phyloP scores from a whole-genome alignment of 2,329 filamentous ascomycete species.

The Cytospora leucostoma region DNA sequence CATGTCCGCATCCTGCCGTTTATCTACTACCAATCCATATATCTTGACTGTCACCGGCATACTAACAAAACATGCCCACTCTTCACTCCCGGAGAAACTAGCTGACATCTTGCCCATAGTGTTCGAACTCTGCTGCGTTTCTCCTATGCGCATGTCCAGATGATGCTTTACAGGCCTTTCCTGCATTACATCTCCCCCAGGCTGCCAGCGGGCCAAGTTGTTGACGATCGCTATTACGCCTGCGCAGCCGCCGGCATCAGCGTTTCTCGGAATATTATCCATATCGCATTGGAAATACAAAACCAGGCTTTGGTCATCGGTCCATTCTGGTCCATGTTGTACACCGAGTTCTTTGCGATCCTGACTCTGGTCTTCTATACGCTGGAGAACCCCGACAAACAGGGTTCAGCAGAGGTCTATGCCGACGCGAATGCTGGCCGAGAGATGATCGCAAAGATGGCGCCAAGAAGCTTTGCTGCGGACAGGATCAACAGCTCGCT shows the following conservation, averaged over 20 bases:
- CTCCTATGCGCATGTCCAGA: constrained; percentile 80
- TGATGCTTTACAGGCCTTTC: constrained; percentile 81
- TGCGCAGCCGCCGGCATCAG: constrained; percentile 65
- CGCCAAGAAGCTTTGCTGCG: constrained; percentile 83
- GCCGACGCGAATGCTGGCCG: constrained; percentile 84
- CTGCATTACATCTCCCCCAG: constrained; percentile 77
- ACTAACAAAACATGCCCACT: not conserved
- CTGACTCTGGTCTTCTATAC: constrained; percentile 79
- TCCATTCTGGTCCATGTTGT: constrained; percentile 85
- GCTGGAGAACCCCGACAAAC: constrained; percentile 75
- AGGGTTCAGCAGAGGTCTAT: constrained; percentile 75
- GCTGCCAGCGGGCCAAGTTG: constrained; percentile 53
- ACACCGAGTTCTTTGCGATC: constrained; percentile 80
- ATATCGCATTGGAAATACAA: constrained; percentile 77
- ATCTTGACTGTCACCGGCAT: too few relatives aligned
- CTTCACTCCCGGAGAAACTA: not conserved
- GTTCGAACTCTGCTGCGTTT: constrained; percentile 77
- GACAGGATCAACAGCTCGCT: constrained; percentile 81
- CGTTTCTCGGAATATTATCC: constrained; percentile 72
- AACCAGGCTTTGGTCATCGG: constrained; percentile 74
- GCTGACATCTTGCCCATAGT: constrained; percentile 38
- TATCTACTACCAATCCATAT: not conserved
- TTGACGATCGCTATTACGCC: constrained; percentile 78
- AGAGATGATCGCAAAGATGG: constrained; percentile 76
- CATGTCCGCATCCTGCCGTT: not conserved